Percentiles rank a stretch among this genome's conserved stretches.
phyloP scores from a whole-genome alignment of 2,329 filamentous ascomycete genomes.

The Raffaelea ambrosiae region DNA sequence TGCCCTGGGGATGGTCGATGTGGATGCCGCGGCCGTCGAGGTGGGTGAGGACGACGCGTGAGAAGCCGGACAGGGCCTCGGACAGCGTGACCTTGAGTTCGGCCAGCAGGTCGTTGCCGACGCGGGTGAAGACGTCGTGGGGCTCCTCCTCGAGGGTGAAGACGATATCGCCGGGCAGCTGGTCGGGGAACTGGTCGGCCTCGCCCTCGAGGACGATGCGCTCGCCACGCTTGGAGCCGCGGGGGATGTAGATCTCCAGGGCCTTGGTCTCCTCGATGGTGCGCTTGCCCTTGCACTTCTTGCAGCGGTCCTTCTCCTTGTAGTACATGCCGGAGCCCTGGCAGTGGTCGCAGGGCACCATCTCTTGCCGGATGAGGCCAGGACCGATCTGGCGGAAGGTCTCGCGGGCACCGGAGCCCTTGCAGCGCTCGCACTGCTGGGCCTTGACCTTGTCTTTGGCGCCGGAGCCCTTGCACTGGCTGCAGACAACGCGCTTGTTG shows the following conservation, averaged over 20 bases:
- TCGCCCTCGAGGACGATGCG: constrained; percentile 86
- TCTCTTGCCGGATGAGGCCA: constrained; percentile 74
- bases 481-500: constrained; percentile 88
- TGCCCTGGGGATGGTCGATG: constrained; percentile 69
- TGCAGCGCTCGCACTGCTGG: constrained; percentile 74
- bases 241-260: constrained; percentile 90
- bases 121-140: constrained; percentile 74
- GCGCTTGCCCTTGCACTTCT: constrained; percentile 94
- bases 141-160: constrained; percentile 77
- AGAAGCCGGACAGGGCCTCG: constrained; percentile 84
- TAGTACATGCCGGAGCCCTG: constrained; percentile 76
- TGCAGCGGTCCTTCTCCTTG: constrained; percentile 96
- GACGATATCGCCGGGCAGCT: constrained; percentile 85
- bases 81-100: constrained; percentile 72
- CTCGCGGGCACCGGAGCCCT: constrained; percentile 69
- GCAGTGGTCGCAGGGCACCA: constrained; percentile 74
- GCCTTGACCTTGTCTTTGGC: constrained; percentile 88
- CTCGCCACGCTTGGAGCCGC: constrained; percentile 79
- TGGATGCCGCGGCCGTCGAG: constrained; percentile 88
- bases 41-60: constrained; percentile 81
- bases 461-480: constrained; percentile 77
- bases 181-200: constrained; percentile 84
- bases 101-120: constrained; percentile 76
- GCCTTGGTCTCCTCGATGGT: constrained; percentile 86
- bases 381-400: constrained; percentile 77